phyloP scores from a whole-genome alignment of 2,329 filamentous ascomycete species.

The Apiospora koreana region DNA sequence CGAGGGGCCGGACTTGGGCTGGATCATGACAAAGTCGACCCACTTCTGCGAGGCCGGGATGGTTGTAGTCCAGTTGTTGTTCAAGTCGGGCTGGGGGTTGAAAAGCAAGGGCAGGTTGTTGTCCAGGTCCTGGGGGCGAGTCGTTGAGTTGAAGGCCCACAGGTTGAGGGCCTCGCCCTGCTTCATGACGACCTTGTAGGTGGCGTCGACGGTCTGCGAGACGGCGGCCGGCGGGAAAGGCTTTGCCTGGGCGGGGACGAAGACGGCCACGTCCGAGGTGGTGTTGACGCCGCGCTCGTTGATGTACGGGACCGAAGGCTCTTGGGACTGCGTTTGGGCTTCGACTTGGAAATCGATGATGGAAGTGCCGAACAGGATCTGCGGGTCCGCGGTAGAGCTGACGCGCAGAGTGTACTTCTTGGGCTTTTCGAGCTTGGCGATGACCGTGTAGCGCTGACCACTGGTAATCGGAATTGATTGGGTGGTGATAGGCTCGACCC shows the following conservation, averaged over 20 bases:
- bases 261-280: conserved; percentile 42
- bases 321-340: conserved; percentile 27
- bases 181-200: conserved; percentile 40
- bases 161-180: conserved; percentile 44
- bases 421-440: conserved; percentile 46
- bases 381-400: conserved; percentile 48
- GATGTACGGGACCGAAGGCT: conserved; percentile 45
- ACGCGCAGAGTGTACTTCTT: conserved; percentile 58
- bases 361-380: conserved; percentile 56
- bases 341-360: conserved; percentile 40
- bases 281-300: conserved; percentile 47
- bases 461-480: conserved; percentile 49
- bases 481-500: conserved; percentile 52
- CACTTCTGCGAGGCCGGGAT: conserved; percentile 43
- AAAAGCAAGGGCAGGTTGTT: conserved; percentile 49
- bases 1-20: conserved; percentile 35
- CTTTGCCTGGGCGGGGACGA: conserved; percentile 42
- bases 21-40: conserved; percentile 57
- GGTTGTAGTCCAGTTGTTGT: conserved; percentile 43
- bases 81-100: conserved; percentile 35
- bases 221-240: conserved; percentile 50
- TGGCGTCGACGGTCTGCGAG: conserved; percentile 43
- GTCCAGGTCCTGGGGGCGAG: conserved; percentile 38
- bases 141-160: conserved; percentile 54
- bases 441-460: conserved; percentile 54